A percentile compares a stretch with the other conserved stretches of the same genome.
These are phyloP conservation scores for Tolypocladium guangdongense DNA, from an alignment of 2,329 filamentous ascomycete species.

Conservation along the genomic window DNA sequence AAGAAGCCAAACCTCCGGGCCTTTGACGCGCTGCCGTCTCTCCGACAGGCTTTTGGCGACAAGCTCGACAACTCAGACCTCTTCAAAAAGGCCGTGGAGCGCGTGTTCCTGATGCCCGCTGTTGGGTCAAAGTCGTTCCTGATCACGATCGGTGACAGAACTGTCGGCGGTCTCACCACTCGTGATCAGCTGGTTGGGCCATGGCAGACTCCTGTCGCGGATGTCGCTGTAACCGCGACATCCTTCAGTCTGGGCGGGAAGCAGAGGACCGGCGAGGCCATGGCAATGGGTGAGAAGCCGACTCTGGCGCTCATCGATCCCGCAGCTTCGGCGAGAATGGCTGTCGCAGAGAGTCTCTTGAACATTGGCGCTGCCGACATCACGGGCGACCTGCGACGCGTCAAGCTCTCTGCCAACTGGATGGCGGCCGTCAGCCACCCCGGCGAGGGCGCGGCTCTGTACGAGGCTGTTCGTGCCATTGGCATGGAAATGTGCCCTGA, in stretches of 20 bases:
- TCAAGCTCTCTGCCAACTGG: constrained; percentile 94
- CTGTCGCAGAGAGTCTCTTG: constrained; percentile 85
- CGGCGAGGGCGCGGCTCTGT: constrained; percentile 84
- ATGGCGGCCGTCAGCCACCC: constrained; percentile 95
- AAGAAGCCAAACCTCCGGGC: constrained; percentile 54
- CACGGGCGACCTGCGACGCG: constrained; percentile 61
- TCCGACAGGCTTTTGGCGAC: constrained; percentile 53
- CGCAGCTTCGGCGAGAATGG: constrained; percentile 88
- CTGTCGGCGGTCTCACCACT: constrained; percentile 77
- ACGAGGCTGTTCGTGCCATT: constrained; percentile 87
- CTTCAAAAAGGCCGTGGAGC: constrained; percentile 57
- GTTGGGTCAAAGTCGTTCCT: constrained; percentile 97
- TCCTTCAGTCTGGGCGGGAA: constrained; percentile 57
- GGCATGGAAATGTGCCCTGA: constrained; percentile 85
- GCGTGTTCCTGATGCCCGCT: constrained; percentile 74
- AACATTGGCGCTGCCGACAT: constrained; percentile 74
- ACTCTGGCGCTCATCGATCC: constrained; percentile 81
- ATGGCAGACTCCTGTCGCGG: constrained; percentile 89
- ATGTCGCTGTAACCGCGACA: constrained; percentile 85
- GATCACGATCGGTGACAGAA: constrained; percentile 91
- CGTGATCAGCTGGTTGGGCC: constrained; percentile 94
- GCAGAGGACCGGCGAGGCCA: constrained; percentile 78
- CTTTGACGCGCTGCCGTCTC: constrained; percentile 58
- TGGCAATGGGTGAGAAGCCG: constrained; percentile 93
- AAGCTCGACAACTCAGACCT: constrained; percentile 41